These are phyloP conservation scores for Backusella sp. DNA, from an alignment of 192 early-diverging fungal genomes.

Conservation along the genomic window DNA sequence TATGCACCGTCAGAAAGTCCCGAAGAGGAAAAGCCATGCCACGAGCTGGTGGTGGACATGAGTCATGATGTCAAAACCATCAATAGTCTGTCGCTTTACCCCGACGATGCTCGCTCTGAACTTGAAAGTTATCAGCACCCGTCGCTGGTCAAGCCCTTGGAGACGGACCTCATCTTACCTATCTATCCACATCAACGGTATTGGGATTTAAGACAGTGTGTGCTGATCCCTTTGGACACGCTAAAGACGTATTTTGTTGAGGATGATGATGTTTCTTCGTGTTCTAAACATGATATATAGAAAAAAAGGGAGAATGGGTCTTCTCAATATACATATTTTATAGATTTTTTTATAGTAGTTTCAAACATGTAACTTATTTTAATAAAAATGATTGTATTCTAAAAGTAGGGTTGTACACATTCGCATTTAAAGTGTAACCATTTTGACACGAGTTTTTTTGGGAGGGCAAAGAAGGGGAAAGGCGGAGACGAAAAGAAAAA, in stretches of 20 bases:
- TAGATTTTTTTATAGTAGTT: not conserved
- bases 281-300: slow-evolving; percentile 1
- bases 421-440: not conserved
- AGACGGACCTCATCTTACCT: not conserved
- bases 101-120: not conserved
- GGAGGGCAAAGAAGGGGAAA: too few species aligned
- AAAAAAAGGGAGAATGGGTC: not conserved
- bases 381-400: too few species aligned
- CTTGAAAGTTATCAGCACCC: slow-evolving; percentile 13
- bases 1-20: not conserved
- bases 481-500: not conserved
- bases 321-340: not conserved
- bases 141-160: not conserved
- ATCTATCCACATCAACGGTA: not conserved
- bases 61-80: not conserved
- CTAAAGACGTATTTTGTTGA: not conserved
- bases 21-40: not conserved
- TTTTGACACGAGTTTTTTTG: not conserved
- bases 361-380: too few species aligned
- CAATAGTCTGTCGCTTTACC: not conserved
- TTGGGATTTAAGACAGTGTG: slow-evolving; percentile 9
- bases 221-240: not conserved
- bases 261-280: not conserved
- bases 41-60: not conserved
- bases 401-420: too few species aligned